Conservation (phyloP, 805 yeast species). For the Cyberlindnera amylophila region DNA sequence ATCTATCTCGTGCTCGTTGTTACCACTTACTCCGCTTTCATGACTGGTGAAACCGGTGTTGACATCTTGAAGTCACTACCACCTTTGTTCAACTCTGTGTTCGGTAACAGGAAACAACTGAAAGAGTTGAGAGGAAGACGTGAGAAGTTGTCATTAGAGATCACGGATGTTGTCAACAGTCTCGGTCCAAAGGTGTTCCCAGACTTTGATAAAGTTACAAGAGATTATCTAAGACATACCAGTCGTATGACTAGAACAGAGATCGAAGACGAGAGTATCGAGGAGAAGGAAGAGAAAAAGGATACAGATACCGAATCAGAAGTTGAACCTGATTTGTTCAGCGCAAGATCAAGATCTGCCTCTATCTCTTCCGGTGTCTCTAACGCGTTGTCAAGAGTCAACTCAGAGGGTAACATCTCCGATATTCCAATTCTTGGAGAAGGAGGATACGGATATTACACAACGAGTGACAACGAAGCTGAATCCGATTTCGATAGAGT, state of each 20-base stretch:
- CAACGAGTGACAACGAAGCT: not conserved
- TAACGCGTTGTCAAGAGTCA: slow-evolving; percentile 58
- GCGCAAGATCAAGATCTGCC: slow-evolving; percentile 15
- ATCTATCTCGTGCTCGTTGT: slow-evolving; percentile 57
- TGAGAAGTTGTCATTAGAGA: slow-evolving; percentile 57
- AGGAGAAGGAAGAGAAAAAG: slow-evolving; percentile 18
- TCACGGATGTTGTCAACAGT: slow-evolving; percentile 75
- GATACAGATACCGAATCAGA: slow-evolving; percentile 14
- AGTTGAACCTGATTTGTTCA: not conserved
- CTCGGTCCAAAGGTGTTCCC: slow-evolving; percentile 87
- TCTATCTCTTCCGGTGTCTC: slow-evolving; percentile 38
- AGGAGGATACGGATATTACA: slow-evolving; percentile 17
- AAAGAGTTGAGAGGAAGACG: slow-evolving; percentile 56
- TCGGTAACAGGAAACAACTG: slow-evolving; percentile 40
- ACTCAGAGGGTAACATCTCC: slow-evolving; percentile 57
- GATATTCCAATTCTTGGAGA: slow-evolving; percentile 57
- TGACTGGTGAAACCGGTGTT: slow-evolving; percentile 88
- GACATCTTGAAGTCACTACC: slow-evolving; percentile 77
- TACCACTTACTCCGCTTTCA: slow-evolving; percentile 82
- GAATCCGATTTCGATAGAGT: slow-evolving; percentile 5
- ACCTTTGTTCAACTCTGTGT: slow-evolving; percentile 52
- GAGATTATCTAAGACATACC: slow-evolving; percentile 17
- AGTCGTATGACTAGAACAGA: not conserved
- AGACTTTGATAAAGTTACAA: slow-evolving; percentile 54
- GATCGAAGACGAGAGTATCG: slow-evolving; percentile 29